Percentiles rank a stretch among this genome's conserved stretches.
Conservation (phyloP, 2,329 filamentous ascomycete genomes). For the Phaeosphaeriaceae sp. region DNA sequence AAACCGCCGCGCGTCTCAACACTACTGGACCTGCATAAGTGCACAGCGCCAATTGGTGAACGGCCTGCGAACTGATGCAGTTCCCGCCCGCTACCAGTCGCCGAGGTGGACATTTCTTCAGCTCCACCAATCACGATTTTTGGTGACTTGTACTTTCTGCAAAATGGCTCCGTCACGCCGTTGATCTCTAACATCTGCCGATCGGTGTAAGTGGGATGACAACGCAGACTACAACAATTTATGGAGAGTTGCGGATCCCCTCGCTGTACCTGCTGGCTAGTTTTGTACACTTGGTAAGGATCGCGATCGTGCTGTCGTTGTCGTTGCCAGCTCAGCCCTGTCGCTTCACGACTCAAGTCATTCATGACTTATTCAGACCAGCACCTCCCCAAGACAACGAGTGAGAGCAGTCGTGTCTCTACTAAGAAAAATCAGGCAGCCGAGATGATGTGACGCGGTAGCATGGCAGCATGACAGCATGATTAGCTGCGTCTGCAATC, state of each 20-base stretch:
- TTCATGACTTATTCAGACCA: not conserved
- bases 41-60: conserved; percentile 5
- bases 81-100: conserved; percentile 1
- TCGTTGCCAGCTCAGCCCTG: not conserved
- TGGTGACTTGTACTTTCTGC: not conserved
- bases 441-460: not conserved
- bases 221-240: not conserved
- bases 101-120: not conserved
- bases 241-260: not conserved
- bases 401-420: not conserved
- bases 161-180: not conserved
- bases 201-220: not conserved
- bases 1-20: conserved; percentile 11
- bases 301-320: not conserved
- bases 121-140: conserved; percentile 3
- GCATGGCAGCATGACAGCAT: not conserved
- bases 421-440: not conserved
- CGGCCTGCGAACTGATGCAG: conserved; percentile 4
- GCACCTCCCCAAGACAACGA: not conserved
- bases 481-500: not conserved
- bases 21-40: conserved; percentile 11
- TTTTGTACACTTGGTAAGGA: no score
- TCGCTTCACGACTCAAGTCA: not conserved
- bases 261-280: not conserved
- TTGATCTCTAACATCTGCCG: not conserved